Percentiles rank a stretch among this genome's conserved stretches.
Conservation (phyloP, 108 stramenopile species). For the Craspedostauros australis region DNA sequence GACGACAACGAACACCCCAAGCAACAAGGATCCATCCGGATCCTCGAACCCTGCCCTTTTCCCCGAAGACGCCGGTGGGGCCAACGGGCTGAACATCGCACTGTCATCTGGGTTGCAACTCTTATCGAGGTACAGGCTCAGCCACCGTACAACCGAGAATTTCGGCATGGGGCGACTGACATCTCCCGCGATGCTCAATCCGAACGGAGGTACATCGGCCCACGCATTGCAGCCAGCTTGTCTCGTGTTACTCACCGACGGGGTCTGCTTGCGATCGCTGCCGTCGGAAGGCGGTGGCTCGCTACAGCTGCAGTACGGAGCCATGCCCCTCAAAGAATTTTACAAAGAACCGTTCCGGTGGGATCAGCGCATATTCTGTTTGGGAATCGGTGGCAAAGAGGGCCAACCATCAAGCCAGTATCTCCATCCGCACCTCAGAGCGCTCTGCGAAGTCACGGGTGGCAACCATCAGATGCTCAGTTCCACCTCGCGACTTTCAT, state of each 20-base stretch:
- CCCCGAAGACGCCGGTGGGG: constrained; percentile 76
- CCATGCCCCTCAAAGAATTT: constrained; percentile 65
- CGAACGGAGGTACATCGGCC: constrained; percentile 22
- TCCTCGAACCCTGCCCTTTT: constrained; percentile 25
- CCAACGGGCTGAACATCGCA: constrained; percentile 55
- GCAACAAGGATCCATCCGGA: too few relatives aligned
- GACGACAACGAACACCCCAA: constrained; percentile 5
- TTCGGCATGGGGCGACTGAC: constrained; percentile 75
- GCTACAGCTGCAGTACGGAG: constrained; percentile 61
- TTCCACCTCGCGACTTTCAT: constrained; percentile 30
- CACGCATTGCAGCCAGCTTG: constrained; percentile 72
- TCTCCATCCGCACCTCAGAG: constrained; percentile 58
- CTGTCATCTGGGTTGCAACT: constrained; percentile 67
- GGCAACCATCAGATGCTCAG: constrained; percentile 51
- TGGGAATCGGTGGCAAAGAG: constrained; percentile 47
- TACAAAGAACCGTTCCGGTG: constrained; percentile 79
- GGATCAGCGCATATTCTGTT: constrained; percentile 77
- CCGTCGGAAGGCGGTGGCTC: constrained; percentile 60
- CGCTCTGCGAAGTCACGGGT: constrained; percentile 82
- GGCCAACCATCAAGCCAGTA: constrained; percentile 29
- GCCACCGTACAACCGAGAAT: constrained; percentile 58
- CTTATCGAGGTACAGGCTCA: constrained; percentile 65
- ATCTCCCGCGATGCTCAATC: constrained; percentile 41
- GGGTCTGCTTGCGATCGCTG: constrained; percentile 55
- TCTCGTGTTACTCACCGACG: constrained; percentile 72